Evolutionary conservation across 768 basidiomycete genomes (phyloP), one percentile per base, ranked within the genome.

Genomic region (Leccinum subgranulosum): DNA sequence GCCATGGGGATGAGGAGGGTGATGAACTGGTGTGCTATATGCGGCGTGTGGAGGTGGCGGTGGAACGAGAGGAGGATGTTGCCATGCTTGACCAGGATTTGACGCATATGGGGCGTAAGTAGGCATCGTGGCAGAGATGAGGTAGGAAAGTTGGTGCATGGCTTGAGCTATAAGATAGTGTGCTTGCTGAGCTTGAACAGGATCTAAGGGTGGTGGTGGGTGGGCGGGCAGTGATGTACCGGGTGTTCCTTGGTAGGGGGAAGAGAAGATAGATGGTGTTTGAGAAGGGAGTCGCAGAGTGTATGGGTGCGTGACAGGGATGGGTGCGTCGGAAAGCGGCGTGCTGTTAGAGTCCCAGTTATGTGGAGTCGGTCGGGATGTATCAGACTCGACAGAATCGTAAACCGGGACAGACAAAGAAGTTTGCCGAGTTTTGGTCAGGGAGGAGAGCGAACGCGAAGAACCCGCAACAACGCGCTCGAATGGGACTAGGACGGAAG

Each of bases 101-200:
- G 60, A 43, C 28, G 56, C 23, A 48, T 61, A 68, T 51, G 51
- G 46, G 51, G 57, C 14, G n/a, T 64, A 72, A 53, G 68, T 29
- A 27, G 66, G 68, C 46, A 74, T 67, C 0, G 69, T 65, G 8
- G 66, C 55, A 33, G 71, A 74, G 54, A 79, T 60, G 11, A 78
- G 49, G 56, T 73, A 80, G 17, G 78, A 73, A 29, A 79, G 61
- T 34, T 75, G 70, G 6, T 77, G 74, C 67, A 78, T 73, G 12
- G 76, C 76, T 57, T 78, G 78, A 6, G 69, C 69, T 34, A 78
- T 51, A 49, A 72, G 66, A 47, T 67, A 66, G 19, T 78, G 76
- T 29, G 70, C 71, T n/a, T 76, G 70, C n/a, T 74, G 71, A n/a
- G 71, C 49, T 54, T 73, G 71, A 31, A 56, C 46, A 25, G 66